Evolutionary conservation across 2,329 filamentous ascomycete genomes (phyloP), one percentile per base, ranked within the genome.

Genomic region (Cercospora nicotianae): DNA sequence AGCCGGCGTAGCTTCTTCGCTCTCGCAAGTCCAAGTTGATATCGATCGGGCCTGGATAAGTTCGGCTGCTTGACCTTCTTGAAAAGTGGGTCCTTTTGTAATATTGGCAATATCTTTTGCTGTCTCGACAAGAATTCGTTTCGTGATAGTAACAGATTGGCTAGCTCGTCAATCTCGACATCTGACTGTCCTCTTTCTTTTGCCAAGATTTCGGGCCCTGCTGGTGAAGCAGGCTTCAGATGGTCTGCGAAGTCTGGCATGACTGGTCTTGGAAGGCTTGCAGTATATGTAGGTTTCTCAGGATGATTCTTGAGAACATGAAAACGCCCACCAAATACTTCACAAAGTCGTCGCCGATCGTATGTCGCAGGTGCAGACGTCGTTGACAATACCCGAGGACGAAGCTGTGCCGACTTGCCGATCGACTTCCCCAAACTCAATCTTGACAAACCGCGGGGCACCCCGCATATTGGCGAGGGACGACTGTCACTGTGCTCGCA

Each of bases 231-330:
- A 18, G 84, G 84, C 71, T 79, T 81, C 31, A 86, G 81, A 18
- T 77, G 77, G 73, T 83, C 81, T 63, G 82, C 83, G 75, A 86
- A 85, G 77, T 86, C 83, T 23, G 78, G 72, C 82, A 84, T 84
- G 28, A 30, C 28, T 57, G 18, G 26, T 26, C 20, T 12, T 12
- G 39, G 6, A 6, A 13, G 53, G 16, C 31, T 36, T 16, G 3
- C 16, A 5, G 4, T 7, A 33, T 13, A 5, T 12, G 12, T 6
- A n/a, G 8, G 16, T 20, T 18, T 9, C 30, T 36, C 30, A 31
- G 7, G 26, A n/a, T 5, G 18, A 18, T 13, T 3, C 3, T 18
- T 31, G 39, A 13, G 18, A 33, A 12, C 42, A 26, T 60, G 10
- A 18, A 26, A 39, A 33, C 5, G 57, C 7, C 10, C 57, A 36